Evolutionary conservation across 2,329 filamentous ascomycete species (phyloP).

Genomic region (Lecanosticta acicola): DNA sequence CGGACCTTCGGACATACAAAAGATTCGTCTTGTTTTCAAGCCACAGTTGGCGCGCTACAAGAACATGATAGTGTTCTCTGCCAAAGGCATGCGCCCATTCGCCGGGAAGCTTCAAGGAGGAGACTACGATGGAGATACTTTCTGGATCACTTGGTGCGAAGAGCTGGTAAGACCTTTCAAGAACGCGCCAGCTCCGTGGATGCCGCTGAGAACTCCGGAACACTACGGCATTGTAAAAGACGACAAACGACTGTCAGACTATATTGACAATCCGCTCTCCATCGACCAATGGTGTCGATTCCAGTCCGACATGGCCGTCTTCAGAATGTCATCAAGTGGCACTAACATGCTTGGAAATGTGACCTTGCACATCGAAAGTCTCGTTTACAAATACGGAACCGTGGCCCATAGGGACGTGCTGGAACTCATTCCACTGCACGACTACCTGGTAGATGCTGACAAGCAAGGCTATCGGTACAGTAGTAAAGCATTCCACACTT

Average conservation of each 20-base stretch:
- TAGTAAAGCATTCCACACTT: slow-evolving; percentile 39
- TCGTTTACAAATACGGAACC: slow-evolving; percentile 48
- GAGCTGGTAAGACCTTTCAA: slow-evolving; percentile 60
- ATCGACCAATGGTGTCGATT: slow-evolving; percentile 33
- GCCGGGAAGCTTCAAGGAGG: slow-evolving; percentile 70
- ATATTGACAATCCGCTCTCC: slow-evolving; percentile 46
- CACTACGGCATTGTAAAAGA: slow-evolving; percentile 49
- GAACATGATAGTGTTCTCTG: slow-evolving; percentile 74
- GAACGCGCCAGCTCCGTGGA: slow-evolving; percentile 53
- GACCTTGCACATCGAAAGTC: slow-evolving; percentile 58
- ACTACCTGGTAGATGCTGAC: slow-evolving; percentile 42
- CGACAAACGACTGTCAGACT: slow-evolving; percentile 42
- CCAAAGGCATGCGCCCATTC: slow-evolving; percentile 55
- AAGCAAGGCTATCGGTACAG: slow-evolving; percentile 48
- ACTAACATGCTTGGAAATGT: slow-evolving; percentile 57
- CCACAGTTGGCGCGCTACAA: slow-evolving; percentile 61
- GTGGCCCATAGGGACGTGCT: slow-evolving; percentile 12
- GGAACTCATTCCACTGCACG: slow-evolving; percentile 38
- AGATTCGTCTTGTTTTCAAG: slow-evolving; percentile 46
- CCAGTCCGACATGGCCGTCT: slow-evolving; percentile 9
- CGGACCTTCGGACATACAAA: slow-evolving; percentile 67
- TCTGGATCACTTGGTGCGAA: slow-evolving; percentile 71
- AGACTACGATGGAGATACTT: slow-evolving; percentile 72
- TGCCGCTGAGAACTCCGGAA: slow-evolving; percentile 27
- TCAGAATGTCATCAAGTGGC: slow-evolving; percentile 49